phyloP scores from a whole-genome alignment of 2,329 filamentous ascomycete species.

The Chrysoporthe cubensis region DNA sequence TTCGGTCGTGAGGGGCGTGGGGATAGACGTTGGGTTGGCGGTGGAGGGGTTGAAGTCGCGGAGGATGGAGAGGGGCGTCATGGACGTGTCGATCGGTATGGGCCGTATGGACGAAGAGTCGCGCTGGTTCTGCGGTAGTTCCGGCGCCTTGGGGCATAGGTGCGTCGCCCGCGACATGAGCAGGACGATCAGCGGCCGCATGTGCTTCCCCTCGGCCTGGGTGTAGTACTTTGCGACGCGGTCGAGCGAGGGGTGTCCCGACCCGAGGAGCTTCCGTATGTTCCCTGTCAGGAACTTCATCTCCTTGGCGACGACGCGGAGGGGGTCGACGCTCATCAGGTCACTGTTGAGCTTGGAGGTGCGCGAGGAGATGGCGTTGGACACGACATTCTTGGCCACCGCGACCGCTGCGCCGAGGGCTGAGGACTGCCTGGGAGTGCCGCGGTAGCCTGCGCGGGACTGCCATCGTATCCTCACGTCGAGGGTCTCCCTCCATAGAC shows the following conservation, averaged over 20 bases:
- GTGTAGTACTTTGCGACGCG: slow-evolving; percentile 98
- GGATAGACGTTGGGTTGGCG: slow-evolving; percentile 59
- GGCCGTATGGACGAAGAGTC: slow-evolving; percentile 40
- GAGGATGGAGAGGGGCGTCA: slow-evolving; percentile 64
- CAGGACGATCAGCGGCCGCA: slow-evolving; percentile 90
- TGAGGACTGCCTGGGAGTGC: slow-evolving; percentile 55
- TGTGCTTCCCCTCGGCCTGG: slow-evolving; percentile 93
- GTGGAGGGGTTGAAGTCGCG: slow-evolving; percentile 80
- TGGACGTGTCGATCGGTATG: slow-evolving; percentile 52
- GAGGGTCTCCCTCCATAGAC: slow-evolving; percentile 39
- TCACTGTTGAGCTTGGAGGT: slow-evolving; percentile 61
- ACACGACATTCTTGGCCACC: slow-evolving; percentile 71
- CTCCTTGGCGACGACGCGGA: slow-evolving; percentile 90
- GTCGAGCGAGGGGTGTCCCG: slow-evolving; percentile 91
- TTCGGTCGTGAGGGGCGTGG: slow-evolving; percentile 37
- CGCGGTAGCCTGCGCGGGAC: slow-evolving; percentile 48
- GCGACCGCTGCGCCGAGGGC: slow-evolving; percentile 77
- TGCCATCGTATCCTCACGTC: slow-evolving; percentile 40
- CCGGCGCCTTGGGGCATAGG: slow-evolving; percentile 65
- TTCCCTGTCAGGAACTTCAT: slow-evolving; percentile 96
- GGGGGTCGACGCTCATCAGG: slow-evolving; percentile 76
- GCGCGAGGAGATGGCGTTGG: slow-evolving; percentile 60
- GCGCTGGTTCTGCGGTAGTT: slow-evolving; percentile 46
- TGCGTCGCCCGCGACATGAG: slow-evolving; percentile 95
- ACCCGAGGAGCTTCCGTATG: slow-evolving; percentile 89